Evolutionary conservation across 1,284 basidiomycete genomes (phyloP).

Genomic region (Sanghuangporus baumii): DNA sequence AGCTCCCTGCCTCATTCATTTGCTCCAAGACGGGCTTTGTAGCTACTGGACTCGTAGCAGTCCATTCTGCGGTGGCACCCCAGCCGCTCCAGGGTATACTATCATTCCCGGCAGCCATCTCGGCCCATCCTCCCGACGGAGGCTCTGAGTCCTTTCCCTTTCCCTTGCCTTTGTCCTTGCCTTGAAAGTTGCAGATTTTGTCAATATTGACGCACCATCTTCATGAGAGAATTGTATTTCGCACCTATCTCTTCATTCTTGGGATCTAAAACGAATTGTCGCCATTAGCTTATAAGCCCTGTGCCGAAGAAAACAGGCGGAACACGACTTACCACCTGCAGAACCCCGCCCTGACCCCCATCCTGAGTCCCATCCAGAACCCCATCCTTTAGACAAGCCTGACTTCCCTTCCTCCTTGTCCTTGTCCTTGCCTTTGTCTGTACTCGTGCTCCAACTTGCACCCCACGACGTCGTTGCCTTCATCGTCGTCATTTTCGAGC

Average conservation of each 20-base stretch:
- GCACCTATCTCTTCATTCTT: not conserved
- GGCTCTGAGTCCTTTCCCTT: not conserved
- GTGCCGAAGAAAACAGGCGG: not conserved
- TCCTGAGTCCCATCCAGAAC: not conserved
- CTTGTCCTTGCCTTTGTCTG: not conserved
- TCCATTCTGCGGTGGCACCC: not conserved
- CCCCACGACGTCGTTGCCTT: not conserved
- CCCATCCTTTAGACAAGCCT: not conserved
- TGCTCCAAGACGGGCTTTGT: not conserved
- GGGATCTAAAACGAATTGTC: not conserved
- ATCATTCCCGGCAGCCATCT: not conserved
- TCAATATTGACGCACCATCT: not conserved
- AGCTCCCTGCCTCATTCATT: not conserved
- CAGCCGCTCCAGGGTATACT: not conserved
- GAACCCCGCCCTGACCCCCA: not conserved
- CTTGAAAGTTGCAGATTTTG: not conserved
- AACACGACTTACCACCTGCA: not conserved
- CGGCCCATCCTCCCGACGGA: not conserved
- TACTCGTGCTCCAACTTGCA: not conserved
- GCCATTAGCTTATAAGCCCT: not conserved
- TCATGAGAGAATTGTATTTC: not conserved
- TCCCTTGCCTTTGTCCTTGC: conserved; percentile 1
- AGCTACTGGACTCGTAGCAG: not conserved
- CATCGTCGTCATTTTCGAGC: not conserved
- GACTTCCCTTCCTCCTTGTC: not conserved